Percentiles rank a stretch among this genome's conserved stretches.
phyloP scores from a whole-genome alignment of 352 stramenopile genomes.

The Phytophthora nicotianae region DNA sequence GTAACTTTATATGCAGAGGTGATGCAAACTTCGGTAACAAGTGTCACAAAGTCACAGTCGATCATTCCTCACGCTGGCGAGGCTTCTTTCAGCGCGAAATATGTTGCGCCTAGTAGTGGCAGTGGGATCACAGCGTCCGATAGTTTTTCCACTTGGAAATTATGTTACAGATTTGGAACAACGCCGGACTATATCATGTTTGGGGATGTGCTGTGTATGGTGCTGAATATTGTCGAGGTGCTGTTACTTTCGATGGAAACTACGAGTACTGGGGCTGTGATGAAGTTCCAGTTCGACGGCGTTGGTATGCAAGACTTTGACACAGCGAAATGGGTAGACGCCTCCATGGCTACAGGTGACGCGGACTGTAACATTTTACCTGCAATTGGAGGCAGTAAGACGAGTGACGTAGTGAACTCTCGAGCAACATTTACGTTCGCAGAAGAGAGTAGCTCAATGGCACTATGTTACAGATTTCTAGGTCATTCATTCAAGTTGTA shows the following conservation, averaged over 20 bases:
- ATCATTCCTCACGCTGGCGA: conserved; percentile 42
- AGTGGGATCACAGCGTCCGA: conserved; percentile 8
- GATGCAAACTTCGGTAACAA: conserved; percentile 48
- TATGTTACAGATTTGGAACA: conserved; percentile 74
- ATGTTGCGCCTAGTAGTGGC: conserved; percentile 33
- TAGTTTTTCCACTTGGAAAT: conserved; percentile 61
- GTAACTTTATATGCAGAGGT: conserved; percentile 39
- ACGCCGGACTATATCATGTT: conserved; percentile 61
- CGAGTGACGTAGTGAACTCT: conserved; percentile 40
- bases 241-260: conserved; percentile 39
- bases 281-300: conserved; percentile 68
- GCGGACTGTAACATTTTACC: conserved; percentile 46
- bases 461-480: conserved; percentile 67
- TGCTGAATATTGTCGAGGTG: conserved; percentile 58
- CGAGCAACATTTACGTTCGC: conserved; percentile 52
- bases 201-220: conserved; percentile 58
- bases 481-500: conserved; percentile 62
- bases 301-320: conserved; percentile 70
- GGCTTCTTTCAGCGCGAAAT: conserved; percentile 43
- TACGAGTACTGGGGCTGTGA: conserved; percentile 40
- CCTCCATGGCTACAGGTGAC: conserved; percentile 29
- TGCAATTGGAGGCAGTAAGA: conserved; percentile 44
- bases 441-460: conserved; percentile 44
- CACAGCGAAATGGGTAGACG: conserved; percentile 57
- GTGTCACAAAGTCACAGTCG: conserved; percentile 33